phyloP scores from a whole-genome alignment of 345 rosid species.

The Passiflora organensis region DNA sequence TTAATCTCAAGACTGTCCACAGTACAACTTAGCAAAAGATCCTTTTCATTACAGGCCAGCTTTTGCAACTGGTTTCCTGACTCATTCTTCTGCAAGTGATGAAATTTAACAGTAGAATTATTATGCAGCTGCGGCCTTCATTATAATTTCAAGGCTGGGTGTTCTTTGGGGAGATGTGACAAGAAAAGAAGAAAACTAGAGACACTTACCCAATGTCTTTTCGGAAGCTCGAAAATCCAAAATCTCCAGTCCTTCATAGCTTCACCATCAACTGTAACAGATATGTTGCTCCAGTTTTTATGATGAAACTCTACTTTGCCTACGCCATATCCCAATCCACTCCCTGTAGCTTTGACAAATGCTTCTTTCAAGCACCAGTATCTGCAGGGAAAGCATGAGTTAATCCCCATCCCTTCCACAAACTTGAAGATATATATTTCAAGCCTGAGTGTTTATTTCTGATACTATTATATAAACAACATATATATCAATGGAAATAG shows the following conservation, averaged over 20 bases:
- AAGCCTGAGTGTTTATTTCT: not conserved
- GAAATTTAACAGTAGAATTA: too few species aligned
- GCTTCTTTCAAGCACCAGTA: constrained; percentile 79
- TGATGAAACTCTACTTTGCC: constrained; percentile 58
- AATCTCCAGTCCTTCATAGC: constrained; percentile 42
- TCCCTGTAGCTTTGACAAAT: constrained; percentile 60
- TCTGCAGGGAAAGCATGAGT: constrained; percentile 23
- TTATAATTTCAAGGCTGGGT: not conserved
- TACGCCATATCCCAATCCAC: constrained; percentile 43
- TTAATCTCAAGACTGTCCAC: too few species aligned
- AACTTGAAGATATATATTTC: not conserved
- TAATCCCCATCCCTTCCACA: not conserved
- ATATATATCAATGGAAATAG: too few species aligned
- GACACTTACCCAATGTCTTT: constrained; percentile 40
- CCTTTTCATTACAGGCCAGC: not conserved
- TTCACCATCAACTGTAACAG: constrained; percentile 36
- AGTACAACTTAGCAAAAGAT: too few species aligned
- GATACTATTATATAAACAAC: too few species aligned
- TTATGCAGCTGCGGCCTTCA: not conserved
- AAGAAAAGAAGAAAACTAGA: not conserved
- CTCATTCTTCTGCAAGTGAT: not conserved
- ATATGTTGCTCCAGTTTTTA: constrained; percentile 43
- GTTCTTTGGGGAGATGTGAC: not conserved
- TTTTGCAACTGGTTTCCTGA: not conserved
- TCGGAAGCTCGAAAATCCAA: constrained; percentile 42